Evolutionary conservation across 129 eudicot species (phyloP), one percentile per base, ranked within the genome.

Genomic region (Lactuca sativa): DNA sequence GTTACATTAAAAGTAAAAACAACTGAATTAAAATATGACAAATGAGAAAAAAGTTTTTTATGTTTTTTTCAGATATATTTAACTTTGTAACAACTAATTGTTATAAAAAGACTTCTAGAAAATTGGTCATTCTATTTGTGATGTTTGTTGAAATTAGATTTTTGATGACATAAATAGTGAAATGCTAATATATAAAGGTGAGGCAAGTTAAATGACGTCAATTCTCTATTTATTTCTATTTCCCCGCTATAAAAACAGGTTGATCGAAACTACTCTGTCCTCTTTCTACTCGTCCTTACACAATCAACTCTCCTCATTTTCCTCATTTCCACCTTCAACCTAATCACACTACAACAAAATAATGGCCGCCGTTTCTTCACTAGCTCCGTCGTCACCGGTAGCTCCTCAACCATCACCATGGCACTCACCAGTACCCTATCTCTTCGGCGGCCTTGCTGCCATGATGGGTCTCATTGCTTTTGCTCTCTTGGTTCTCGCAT

Each of bases 371-470:
- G 61, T 72, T 30, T 58, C 82, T 32, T 47, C 78, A 38, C 21
- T 70, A 18, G 16, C 78, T 54, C 62, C 81, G 17, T 66, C 78
- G 44, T 30, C 81, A 44, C 75, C 65, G 56, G 48, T 25, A 7
- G 37, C 66, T 56, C 83, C 63, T 25, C 86, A 62, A 48, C 64
- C 84, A 53, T 85, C 95, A 10, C 86, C 83, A 15, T 86, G 92
- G 96, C 92, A 89, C 74, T 81, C 96, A 3, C 92, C 92, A 67
- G 82, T 89, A 17, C 92, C 96, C 15, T 89, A 89, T 77, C 83
- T 89, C 30, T 89, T 89, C 76, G 92, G 96, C 6, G 96, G 96
- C n/a, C 71, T 89, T 33, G 96, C 96, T 1, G 96, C 92, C 56
- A 88, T 88, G 89, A 52, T 88, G 76, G 96, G 84, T 30, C 83